These are phyloP conservation scores for Penicillium canescens DNA, from an alignment of 495 filamentous ascomycete species.

Conservation along the genomic window DNA sequence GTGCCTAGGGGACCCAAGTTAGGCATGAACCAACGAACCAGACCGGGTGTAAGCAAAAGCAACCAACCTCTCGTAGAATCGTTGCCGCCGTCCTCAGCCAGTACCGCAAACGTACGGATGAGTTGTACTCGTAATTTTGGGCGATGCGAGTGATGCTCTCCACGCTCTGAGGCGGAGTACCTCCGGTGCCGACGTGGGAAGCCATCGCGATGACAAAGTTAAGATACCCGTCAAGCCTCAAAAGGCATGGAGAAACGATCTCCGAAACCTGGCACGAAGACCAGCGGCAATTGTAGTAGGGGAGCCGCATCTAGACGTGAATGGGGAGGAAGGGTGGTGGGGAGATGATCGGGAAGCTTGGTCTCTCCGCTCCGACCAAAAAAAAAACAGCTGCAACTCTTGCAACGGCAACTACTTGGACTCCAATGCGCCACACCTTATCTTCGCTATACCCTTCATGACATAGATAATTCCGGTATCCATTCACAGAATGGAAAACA, in stretches of 20 bases:
- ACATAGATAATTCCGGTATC: too few relatives aligned
- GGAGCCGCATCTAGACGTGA: constrained; percentile 28
- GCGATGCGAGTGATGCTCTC: constrained; percentile 72
- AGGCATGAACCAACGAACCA: not conserved
- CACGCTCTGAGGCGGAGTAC: constrained; percentile 60
- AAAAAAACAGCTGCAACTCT: too few relatives aligned
- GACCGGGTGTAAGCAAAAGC: not conserved
- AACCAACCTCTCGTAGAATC: constrained; percentile 72
- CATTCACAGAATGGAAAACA: too few relatives aligned
- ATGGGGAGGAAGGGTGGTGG: constrained; percentile 1
- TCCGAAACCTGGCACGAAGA: constrained; percentile 16
- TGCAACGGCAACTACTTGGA: too few relatives aligned
- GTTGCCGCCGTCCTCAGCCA: constrained; percentile 83
- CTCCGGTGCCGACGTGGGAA: constrained; percentile 22
- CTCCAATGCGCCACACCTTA: too few relatives aligned
- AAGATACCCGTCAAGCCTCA: constrained; percentile 12
- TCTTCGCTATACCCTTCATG: too few relatives aligned
- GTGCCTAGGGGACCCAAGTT: constrained; percentile 49
- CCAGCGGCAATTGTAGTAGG: constrained; percentile 11
- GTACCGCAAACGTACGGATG: constrained; percentile 66
- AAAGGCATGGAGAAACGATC: constrained; percentile 19
- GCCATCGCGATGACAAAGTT: constrained; percentile 24
- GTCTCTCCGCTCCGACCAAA: constrained; percentile 6
- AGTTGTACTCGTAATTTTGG: constrained; percentile 76
- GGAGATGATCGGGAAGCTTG: constrained; percentile 2